phyloP scores from a whole-genome alignment of 805 yeast species.

The Teunomyces aglyptinius region DNA sequence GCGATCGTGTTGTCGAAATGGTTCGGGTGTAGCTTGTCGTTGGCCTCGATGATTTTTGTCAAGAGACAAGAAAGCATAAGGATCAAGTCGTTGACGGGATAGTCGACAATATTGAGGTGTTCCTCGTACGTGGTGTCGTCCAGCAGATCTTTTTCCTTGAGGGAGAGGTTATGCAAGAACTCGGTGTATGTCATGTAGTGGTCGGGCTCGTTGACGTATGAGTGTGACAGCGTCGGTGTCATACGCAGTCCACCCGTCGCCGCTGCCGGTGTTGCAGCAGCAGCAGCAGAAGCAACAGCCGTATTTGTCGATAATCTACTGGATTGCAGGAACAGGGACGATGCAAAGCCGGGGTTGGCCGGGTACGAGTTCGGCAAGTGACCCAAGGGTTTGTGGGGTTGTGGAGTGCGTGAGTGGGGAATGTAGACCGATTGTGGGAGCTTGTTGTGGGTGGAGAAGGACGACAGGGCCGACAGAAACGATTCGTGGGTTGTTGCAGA shows the following conservation, averaged over 20 bases:
- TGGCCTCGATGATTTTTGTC: slow-evolving; percentile 85
- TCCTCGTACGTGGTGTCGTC: slow-evolving; percentile 29
- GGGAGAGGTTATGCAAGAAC: slow-evolving; percentile 30
- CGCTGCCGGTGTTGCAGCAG: no score
- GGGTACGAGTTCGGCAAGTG: slow-evolving; percentile 10
- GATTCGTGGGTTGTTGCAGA: slow-evolving; percentile 27
- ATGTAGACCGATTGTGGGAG: slow-evolving; percentile 27
- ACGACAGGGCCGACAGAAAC: slow-evolving; percentile 8
- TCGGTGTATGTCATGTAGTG: slow-evolving; percentile 43
- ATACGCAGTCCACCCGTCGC: background rate
- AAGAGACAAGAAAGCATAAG: slow-evolving; percentile 82
- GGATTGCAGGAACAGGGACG: background rate
- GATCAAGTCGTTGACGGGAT: slow-evolving; percentile 76
- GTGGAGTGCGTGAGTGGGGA: slow-evolving; percentile 6
- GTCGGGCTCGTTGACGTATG: slow-evolving; percentile 1
- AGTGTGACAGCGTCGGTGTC: background rate
- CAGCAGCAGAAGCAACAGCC: background rate
- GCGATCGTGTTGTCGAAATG: slow-evolving; percentile 51
- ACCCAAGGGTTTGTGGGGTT: slow-evolving; percentile 8
- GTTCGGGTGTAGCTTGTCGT: slow-evolving; percentile 77
- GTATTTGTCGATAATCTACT: no score
- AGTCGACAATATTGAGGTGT: slow-evolving; percentile 74
- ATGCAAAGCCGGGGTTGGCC: slow-evolving; percentile 2
- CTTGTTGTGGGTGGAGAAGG: slow-evolving; percentile 13
- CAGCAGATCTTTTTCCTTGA: slow-evolving; percentile 12